Evolutionary conservation across 169 alveolate species (phyloP).

Genomic region (Eimeria acervulina): DNA sequence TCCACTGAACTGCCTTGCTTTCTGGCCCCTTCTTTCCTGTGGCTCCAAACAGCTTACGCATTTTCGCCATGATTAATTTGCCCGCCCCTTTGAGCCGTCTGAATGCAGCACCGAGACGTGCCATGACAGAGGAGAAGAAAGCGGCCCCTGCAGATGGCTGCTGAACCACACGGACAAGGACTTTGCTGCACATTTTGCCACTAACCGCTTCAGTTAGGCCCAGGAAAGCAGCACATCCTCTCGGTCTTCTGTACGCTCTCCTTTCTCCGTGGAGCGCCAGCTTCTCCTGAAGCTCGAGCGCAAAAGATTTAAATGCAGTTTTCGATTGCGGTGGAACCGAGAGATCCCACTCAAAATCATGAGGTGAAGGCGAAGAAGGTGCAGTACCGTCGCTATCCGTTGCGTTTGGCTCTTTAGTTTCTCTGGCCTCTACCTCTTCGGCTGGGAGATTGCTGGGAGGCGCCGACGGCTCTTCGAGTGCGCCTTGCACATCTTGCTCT

Average conservation of each 20-base stretch:
- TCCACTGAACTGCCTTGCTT: constrained; percentile 4
- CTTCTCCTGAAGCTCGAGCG: constrained; percentile 30
- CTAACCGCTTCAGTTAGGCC: neutral
- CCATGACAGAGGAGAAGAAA: constrained; percentile 23
- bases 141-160: neutral
- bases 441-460: neutral
- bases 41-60: neutral
- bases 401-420: neutral
- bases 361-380: neutral
- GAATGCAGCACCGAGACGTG: constrained; percentile 25
- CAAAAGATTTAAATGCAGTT: neutral
- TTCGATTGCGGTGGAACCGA: neutral
- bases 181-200: constrained; percentile 18
- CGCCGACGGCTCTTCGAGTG: too few relatives aligned
- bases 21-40: neutral
- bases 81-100: neutral
- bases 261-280: neutral
- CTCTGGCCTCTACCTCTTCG: neutral
- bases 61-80: neutral
- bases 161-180: constrained; percentile 29
- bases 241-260: neutral
- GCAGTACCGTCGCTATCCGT: neutral
- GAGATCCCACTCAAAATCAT: neutral
- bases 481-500: too few relatives aligned
- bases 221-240: neutral